Evolutionary conservation across 2,329 filamentous ascomycete species (phyloP), one percentile per base, ranked within the genome.

Genomic region (Hortaea werneckii): DNA sequence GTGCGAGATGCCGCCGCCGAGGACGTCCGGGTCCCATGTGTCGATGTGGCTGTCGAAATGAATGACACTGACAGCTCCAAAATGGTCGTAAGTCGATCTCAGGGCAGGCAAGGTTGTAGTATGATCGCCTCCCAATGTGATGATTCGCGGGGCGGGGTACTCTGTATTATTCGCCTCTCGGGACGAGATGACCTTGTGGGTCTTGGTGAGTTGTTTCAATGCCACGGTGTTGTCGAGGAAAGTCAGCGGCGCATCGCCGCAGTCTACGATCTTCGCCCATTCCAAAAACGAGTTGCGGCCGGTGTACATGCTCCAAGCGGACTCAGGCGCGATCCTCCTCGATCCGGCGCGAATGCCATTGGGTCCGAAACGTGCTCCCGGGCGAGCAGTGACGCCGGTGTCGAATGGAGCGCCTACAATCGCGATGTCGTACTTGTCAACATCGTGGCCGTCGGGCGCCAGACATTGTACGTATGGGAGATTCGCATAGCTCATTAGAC

Each of bases 1-100:
- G 50, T 78, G 70, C 5, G 75, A 77, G n/a, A 79, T 68, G 0
- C 75, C 75, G 20, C 77, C 77, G 9, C 76, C 74, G 3, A 79
- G 55, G 0, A 77, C 73, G 35, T 72, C 59, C 1, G 74, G 75
- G 58, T 77, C 69, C 74, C 75, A 77, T 0, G 74, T 78, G 57
- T 77, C 77, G 11, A 61, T 40, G 54, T 76, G 74, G 39, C 68
- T 72, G 54, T 78, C 75, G 52, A 78, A 78, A 57, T 77, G 74
- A n/a, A 78, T 76, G 5, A 78, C 74, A 50, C 72, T 76, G 2
- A 77, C 71, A 10, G 67, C 58, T 1, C 74, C 77, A 73, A 74
- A 81, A 43, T 68, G 66, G 3, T 67, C 49, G 51, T 68, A 59
- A 0, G 72, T 70, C 2, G 73, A 75, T 42, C 75, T 59, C 51